These are phyloP conservation scores for Perkinsus olseni DNA, from an alignment of 169 alveolate genomes.

Conservation along the genomic window DNA sequence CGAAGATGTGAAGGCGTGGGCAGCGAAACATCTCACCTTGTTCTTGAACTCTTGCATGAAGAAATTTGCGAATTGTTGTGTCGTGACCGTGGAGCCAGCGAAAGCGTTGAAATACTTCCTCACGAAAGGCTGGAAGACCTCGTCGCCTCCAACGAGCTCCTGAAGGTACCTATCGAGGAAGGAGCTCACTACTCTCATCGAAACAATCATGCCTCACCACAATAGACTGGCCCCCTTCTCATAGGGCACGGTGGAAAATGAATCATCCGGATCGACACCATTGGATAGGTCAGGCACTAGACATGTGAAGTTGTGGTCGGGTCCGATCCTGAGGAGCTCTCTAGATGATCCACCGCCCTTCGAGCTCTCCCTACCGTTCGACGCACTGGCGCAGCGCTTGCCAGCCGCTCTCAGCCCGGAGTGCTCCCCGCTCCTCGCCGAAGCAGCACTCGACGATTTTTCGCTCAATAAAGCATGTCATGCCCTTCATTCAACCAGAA, in stretches of 20 bases:
- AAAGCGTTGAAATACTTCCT: constrained; percentile 37
- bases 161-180: constrained; percentile 37
- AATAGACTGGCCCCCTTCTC: constrained; percentile 49
- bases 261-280: constrained; percentile 68
- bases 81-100: constrained; percentile 25
- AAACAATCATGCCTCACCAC: background rate
- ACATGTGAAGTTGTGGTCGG: constrained; percentile 35
- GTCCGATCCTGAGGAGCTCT: constrained; percentile 14
- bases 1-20: background rate
- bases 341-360: background rate
- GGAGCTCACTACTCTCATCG: background rate
- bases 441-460: constrained; percentile 40
- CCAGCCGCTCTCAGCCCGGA: constrained; percentile 23
- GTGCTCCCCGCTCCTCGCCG: constrained; percentile 41
- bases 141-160: constrained; percentile 45
- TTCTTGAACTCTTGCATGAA: constrained; percentile 14
- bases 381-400: background rate
- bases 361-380: background rate
- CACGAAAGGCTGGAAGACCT: constrained; percentile 38
- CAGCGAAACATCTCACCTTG: background rate
- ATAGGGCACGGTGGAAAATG: constrained; percentile 62
- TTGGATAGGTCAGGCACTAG: constrained; percentile 46
- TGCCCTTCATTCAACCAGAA: constrained; percentile 82
- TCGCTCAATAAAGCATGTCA: constrained; percentile 69
- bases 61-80: constrained; percentile 28